These are phyloP conservation scores for Apostasia shenzhenica DNA, from an alignment of 106 monocot species.

Conservation along the genomic window DNA sequence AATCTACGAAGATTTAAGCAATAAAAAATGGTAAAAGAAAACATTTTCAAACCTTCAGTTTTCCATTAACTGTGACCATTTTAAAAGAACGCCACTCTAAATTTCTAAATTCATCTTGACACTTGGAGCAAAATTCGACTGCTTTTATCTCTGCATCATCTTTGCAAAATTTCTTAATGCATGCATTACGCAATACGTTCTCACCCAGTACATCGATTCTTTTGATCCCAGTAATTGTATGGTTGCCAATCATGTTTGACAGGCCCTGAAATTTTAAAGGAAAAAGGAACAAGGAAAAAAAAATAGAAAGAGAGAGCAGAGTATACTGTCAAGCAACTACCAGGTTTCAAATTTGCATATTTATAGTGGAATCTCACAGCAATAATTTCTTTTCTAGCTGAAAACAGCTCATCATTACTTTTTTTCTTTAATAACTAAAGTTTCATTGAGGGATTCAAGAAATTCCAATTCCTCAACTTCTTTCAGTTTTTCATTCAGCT, in stretches of 20 bases:
- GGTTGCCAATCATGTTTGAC: conserved; percentile 8
- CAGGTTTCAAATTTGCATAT: too few relatives aligned
- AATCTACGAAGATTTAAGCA: too few relatives aligned
- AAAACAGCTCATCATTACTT: conserved; percentile 72
- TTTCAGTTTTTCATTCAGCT: conserved; percentile 48
- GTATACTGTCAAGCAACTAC: neutral
- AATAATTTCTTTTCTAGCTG: conserved; percentile 65
- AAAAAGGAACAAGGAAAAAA: too few relatives aligned
- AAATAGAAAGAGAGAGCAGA: too few relatives aligned
- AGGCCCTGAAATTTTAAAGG: conserved; percentile 35
- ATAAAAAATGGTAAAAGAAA: neutral
- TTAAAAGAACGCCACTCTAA: conserved; percentile 56
- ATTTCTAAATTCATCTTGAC: conserved; percentile 45
- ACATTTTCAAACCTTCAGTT: conserved; percentile 28
- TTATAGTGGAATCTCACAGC: conserved; percentile 8
- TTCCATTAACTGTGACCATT: conserved; percentile 20
- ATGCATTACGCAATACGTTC: conserved; percentile 24
- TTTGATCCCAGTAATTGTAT: conserved; percentile 31
- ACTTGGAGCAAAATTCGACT: conserved; percentile 27
- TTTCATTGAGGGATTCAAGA: conserved; percentile 47
- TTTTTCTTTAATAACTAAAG: conserved; percentile 47
- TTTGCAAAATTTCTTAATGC: conserved; percentile 26
- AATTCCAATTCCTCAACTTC: conserved; percentile 73
- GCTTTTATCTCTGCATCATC: conserved; percentile 32
- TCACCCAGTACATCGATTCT: conserved; percentile 42